A percentile compares a stretch with the other conserved stretches of the same genome.
phyloP scores from a whole-genome alignment of 257 asterid genomes.

The Solanum gandarillasii region DNA sequence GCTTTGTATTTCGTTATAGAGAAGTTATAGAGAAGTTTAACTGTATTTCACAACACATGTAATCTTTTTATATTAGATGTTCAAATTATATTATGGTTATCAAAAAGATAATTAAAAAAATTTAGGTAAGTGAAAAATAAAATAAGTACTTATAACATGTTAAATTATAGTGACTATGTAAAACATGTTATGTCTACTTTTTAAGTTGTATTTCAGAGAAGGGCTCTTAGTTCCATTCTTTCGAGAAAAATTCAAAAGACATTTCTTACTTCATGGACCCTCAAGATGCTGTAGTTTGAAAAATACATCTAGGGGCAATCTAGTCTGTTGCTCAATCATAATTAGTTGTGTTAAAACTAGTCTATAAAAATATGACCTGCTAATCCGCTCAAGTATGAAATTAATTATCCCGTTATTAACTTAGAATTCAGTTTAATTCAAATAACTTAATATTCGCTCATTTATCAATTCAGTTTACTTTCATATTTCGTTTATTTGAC shows the following conservation, averaged over 20 bases:
- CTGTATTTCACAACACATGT: neutral
- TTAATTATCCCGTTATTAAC: neutral
- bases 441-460: neutral
- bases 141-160: neutral
- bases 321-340: neutral
- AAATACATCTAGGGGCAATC: neutral
- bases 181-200: neutral
- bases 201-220: neutral
- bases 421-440: neutral
- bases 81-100: neutral
- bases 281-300: neutral
- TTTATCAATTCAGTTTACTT: neutral
- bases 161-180: neutral
- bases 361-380: neutral
- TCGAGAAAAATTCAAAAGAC: neutral
- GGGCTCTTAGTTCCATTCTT: neutral
- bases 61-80: neutral
- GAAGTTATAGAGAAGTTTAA: neutral
- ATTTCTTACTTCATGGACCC: neutral
- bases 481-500: neutral
- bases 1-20: neutral
- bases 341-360: neutral
- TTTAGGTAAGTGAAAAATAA: neutral
- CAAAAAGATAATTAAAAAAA: neutral
- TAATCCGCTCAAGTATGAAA: neutral